A percentile compares a stretch with the other conserved stretches of the same genome.
These are phyloP conservation scores for Litchi chinensis DNA, from an alignment of 345 rosid genomes.

Conservation along the genomic window DNA sequence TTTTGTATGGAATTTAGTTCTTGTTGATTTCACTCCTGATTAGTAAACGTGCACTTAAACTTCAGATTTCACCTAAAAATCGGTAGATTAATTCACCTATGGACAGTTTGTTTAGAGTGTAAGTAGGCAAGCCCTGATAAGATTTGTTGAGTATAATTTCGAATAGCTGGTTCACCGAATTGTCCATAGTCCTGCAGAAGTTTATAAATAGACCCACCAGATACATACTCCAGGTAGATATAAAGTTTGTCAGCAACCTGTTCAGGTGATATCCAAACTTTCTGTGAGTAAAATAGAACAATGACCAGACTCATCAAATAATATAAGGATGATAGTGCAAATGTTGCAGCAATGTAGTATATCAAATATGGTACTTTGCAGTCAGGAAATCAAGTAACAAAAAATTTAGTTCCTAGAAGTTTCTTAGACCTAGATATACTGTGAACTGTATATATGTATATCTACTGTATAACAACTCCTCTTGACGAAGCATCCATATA, in stretches of 20 bases:
- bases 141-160: constrained; percentile 78
- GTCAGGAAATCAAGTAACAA: neutral
- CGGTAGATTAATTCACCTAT: constrained; percentile 48
- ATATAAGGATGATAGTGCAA: neutral
- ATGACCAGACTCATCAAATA: constrained; percentile 7
- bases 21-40: too few relatives aligned
- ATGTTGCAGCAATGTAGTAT: neutral
- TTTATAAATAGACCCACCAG: constrained; percentile 83
- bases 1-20: too few relatives aligned
- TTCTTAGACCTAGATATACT: constrained; percentile 6
- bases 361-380: constrained; percentile 1
- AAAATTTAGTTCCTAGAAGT: constrained; percentile 10
- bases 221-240: constrained; percentile 76
- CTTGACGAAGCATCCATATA: neutral
- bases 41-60: neutral
- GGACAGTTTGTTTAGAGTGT: constrained; percentile 69
- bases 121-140: constrained; percentile 71
- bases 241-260: constrained; percentile 70
- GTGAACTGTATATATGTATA: neutral
- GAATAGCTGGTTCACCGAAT: constrained; percentile 62
- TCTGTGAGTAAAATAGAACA: constrained; percentile 4
- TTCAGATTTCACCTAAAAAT: constrained; percentile 1
- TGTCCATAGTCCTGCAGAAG: constrained; percentile 79
- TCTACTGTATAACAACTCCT: neutral
- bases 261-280: constrained; percentile 16